Evolutionary conservation across 805 yeast genomes (phyloP).

Genomic region (Candida insectorum): DNA sequence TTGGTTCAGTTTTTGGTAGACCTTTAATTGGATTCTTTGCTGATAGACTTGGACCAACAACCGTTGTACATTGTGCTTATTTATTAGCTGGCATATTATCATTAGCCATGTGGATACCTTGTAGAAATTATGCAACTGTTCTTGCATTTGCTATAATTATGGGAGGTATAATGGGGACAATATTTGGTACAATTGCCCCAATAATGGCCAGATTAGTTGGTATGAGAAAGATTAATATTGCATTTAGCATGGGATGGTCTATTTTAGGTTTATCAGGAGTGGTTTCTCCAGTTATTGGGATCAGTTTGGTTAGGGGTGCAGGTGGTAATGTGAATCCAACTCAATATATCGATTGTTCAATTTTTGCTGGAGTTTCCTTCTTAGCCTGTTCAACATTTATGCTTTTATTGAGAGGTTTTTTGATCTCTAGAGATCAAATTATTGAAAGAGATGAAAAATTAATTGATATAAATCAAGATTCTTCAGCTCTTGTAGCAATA

Average conservation of each 20-base stretch:
- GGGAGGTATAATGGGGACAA: conserved; percentile 60
- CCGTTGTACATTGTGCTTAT: conserved; percentile 32
- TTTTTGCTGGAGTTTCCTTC: conserved; percentile 59
- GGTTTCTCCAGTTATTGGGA: conserved; percentile 61
- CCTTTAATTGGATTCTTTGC: conserved; percentile 52
- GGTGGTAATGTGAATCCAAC: conserved; percentile 30
- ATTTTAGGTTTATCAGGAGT: conserved; percentile 47
- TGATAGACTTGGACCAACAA: conserved; percentile 52
- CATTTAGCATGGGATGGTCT: conserved; percentile 52
- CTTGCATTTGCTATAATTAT: conserved; percentile 47
- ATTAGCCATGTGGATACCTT: conserved; percentile 45
- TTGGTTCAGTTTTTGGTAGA: conserved; percentile 55
- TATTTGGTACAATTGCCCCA: conserved; percentile 50
- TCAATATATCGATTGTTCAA: conserved; percentile 51
- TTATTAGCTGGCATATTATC: conserved; percentile 24
- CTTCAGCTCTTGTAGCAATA: not conserved
- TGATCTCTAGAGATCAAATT: conserved; percentile 45
- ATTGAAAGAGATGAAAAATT: not conserved
- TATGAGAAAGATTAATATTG: conserved; percentile 45
- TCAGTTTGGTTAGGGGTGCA: conserved; percentile 39
- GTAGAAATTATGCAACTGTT: conserved; percentile 56
- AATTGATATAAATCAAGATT: conserved; percentile 1
- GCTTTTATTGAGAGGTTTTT: conserved; percentile 50
- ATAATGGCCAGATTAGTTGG: conserved; percentile 54
- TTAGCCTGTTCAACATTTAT: conserved; percentile 42